Evolutionary conservation across 2,329 filamentous ascomycete species (phyloP).

Genomic region (Cryphonectria naterciae): DNA sequence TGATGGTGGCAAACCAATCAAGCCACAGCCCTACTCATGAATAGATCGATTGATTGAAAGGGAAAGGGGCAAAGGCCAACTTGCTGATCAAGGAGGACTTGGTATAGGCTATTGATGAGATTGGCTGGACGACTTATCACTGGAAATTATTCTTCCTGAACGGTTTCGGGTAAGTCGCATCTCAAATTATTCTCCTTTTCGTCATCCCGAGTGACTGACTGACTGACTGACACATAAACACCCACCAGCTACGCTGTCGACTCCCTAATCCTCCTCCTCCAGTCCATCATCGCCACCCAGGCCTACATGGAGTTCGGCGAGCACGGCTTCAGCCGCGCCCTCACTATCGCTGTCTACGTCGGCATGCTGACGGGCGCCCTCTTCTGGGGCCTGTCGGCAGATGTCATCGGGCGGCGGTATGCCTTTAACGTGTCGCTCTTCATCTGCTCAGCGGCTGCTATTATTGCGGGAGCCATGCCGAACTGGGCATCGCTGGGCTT

Average conservation of each 20-base stretch:
- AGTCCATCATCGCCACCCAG: conserved; percentile 63
- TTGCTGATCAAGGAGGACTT: conserved; percentile 32
- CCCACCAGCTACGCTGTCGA: conserved; percentile 48
- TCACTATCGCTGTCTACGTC: conserved; percentile 66
- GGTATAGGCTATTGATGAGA: conserved; percentile 54
- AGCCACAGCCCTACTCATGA: no score
- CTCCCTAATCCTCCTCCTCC: conserved; percentile 55
- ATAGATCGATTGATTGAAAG: background rate
- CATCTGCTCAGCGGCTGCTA: conserved; percentile 58
- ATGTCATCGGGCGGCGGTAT: conserved; percentile 68
- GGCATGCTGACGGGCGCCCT: conserved; percentile 60
- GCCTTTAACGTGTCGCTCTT: conserved; percentile 72
- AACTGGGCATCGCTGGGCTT: conserved; percentile 68
- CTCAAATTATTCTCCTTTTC: background rate
- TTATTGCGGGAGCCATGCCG: conserved; percentile 68
- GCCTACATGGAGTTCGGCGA: conserved; percentile 63
- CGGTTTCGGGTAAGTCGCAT: conserved; percentile 55
- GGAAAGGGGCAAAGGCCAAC: background rate
- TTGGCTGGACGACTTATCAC: conserved; percentile 64
- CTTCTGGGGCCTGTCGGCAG: conserved; percentile 71
- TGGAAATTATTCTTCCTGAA: conserved; percentile 65
- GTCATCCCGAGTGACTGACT: no score
- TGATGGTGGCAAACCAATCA: no score
- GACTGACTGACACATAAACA: background rate
- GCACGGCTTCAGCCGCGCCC: conserved; percentile 56